These are phyloP conservation scores for Boechera divaricarpa DNA, from an alignment of 345 rosid genomes.

Conservation along the genomic window DNA sequence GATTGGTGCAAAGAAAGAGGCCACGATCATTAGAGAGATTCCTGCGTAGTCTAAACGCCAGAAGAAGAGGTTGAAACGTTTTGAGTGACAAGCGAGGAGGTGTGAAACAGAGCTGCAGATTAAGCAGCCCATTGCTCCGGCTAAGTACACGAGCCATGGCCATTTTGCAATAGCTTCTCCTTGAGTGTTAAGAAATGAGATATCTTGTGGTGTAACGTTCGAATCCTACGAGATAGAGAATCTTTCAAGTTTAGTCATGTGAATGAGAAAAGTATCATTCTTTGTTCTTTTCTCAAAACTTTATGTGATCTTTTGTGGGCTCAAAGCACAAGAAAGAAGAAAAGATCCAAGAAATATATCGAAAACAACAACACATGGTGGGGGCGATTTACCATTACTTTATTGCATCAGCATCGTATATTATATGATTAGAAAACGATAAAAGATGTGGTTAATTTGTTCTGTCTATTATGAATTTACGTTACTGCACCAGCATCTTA, in stretches of 20 bases:
- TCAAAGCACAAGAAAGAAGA: slow-evolving; percentile 31
- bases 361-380: slow-evolving; percentile 40
- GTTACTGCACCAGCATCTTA: too few species aligned
- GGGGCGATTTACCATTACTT: slow-evolving; percentile 30
- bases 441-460: slow-evolving; percentile 6
- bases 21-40: slow-evolving; percentile 86
- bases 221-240: slow-evolving; percentile 7
- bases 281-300: not conserved
- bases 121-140: slow-evolving; percentile 87
- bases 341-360: slow-evolving; percentile 31
- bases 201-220: slow-evolving; percentile 34
- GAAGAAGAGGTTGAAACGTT: slow-evolving; percentile 73
- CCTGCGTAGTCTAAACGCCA: slow-evolving; percentile 97
- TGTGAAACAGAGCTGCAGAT: slow-evolving; percentile 88
- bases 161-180: slow-evolving; percentile 56
- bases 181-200: not conserved
- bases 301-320: not conserved
- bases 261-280: not conserved
- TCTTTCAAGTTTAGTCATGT: slow-evolving; percentile 9
- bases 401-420: too few species aligned
- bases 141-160: slow-evolving; percentile 91
- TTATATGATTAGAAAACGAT: not conserved
- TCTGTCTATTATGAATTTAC: not conserved
- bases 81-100: slow-evolving; percentile 91
- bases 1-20: slow-evolving; percentile 89